These are phyloP conservation scores for Scedosporium apiospermum DNA, from an alignment of 2,329 filamentous ascomycete species.

Conservation along the genomic window DNA sequence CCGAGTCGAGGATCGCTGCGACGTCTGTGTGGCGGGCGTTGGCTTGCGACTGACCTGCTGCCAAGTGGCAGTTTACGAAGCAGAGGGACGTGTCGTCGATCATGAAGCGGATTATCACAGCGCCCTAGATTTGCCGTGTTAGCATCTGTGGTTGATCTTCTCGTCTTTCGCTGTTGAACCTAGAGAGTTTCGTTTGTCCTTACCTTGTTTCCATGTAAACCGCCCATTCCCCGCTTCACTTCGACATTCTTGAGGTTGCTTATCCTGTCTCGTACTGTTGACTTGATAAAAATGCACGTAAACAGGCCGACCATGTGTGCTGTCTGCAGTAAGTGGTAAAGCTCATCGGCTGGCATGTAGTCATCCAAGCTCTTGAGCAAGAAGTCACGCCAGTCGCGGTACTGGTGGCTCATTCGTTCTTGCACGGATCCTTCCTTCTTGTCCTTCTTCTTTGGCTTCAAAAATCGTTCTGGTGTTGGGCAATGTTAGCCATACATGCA, in stretches of 20 bases:
- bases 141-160: not conserved
- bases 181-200: not conserved
- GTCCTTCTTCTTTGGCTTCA: conserved; percentile 77
- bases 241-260: conserved; percentile 69
- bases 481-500: conserved; percentile 17
- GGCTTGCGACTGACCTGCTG: conserved; percentile 85
- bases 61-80: conserved; percentile 95
- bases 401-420: conserved; percentile 94
- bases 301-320: conserved; percentile 79
- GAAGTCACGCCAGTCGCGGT: conserved; percentile 92
- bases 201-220: conserved; percentile 81
- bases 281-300: conserved; percentile 89
- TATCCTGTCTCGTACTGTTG: conserved; percentile 65
- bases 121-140: conserved; percentile 40
- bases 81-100: conserved; percentile 91
- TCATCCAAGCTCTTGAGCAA: conserved; percentile 75
- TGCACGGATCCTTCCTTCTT: conserved; percentile 72
- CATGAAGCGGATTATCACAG: conserved; percentile 82
- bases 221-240: conserved; percentile 93
- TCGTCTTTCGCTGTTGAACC: not conserved
- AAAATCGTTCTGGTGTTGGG: conserved; percentile 55
- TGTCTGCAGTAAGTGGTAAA: conserved; percentile 81
- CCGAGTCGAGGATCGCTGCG: conserved; percentile 75
- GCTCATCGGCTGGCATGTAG: conserved; percentile 63
- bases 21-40: conserved; percentile 88